Evolutionary conservation across 352 stramenopile genomes (phyloP).

Genomic region (Globisporangium perplexum): DNA sequence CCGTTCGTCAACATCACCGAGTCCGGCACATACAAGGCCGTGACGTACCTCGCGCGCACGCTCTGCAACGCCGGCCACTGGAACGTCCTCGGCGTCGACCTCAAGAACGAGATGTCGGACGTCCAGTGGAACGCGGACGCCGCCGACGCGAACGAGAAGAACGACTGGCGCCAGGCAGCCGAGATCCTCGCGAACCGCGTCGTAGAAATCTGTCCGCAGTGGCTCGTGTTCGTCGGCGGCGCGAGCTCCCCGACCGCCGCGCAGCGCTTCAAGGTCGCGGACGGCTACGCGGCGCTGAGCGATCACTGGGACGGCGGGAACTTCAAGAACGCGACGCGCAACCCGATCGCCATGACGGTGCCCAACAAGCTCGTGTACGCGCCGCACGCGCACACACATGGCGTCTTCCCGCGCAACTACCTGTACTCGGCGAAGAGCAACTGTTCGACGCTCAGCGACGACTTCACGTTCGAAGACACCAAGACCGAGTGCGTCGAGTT

Average conservation of each 20-base stretch:
- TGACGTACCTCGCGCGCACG: slow-evolving; percentile 32
- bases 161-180: slow-evolving; percentile 37
- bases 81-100: slow-evolving; percentile 63
- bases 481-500: slow-evolving; percentile 39
- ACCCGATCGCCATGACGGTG: slow-evolving; percentile 30
- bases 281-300: slow-evolving; percentile 36
- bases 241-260: slow-evolving; percentile 34
- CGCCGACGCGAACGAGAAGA: slow-evolving; percentile 18
- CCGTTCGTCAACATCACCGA: slow-evolving; percentile 37
- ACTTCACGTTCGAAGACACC: slow-evolving; percentile 20
- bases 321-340: slow-evolving; percentile 48
- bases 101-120: slow-evolving; percentile 56
- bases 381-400: slow-evolving; percentile 54
- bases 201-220: slow-evolving; percentile 45
- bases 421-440: slow-evolving; percentile 40
- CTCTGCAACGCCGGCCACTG: slow-evolving; percentile 54
- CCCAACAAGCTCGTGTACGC: slow-evolving; percentile 65
- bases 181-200: slow-evolving; percentile 34
- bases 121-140: slow-evolving; percentile 26
- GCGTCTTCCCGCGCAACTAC: slow-evolving; percentile 52
- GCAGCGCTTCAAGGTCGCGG: slow-evolving; percentile 31
- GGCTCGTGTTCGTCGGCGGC: slow-evolving; percentile 56
- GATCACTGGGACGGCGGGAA: slow-evolving; percentile 60
- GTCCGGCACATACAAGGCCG: slow-evolving; percentile 39
- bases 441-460: slow-evolving; percentile 24